A percentile compares a stretch with the other conserved stretches of the same genome.
These are phyloP conservation scores for Puccinia novopanici DNA, from an alignment of 1,284 basidiomycete genomes.

Conservation along the genomic window DNA sequence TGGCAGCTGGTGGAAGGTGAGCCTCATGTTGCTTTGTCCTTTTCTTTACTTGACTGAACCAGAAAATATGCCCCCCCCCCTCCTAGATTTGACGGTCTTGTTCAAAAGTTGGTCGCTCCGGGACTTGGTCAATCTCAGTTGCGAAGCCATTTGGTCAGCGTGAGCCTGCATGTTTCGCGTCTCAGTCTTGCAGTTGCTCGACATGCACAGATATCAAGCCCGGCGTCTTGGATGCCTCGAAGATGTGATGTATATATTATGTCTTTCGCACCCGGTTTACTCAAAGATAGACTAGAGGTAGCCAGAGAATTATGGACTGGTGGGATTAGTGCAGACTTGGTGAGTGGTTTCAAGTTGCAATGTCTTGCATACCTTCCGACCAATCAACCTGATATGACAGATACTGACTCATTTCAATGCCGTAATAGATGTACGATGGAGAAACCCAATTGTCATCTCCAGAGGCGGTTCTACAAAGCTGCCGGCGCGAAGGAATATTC, in stretches of 20 bases:
- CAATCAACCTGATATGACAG: background rate
- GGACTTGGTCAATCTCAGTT: constrained; percentile 22
- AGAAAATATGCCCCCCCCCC: constrained; percentile 53
- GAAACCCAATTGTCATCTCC: constrained; percentile 39
- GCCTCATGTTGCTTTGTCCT: constrained; percentile 52
- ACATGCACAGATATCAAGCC: constrained; percentile 59
- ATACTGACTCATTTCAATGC: background rate
- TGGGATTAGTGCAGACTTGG: constrained; percentile 79
- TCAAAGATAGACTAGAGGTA: constrained; percentile 76
- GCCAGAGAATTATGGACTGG: constrained; percentile 76
- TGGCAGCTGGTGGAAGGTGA: constrained; percentile 62
- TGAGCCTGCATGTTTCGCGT: constrained; percentile 55
- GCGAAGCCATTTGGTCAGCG: constrained; percentile 45
- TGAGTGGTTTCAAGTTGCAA: constrained; percentile 64
- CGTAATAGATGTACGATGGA: constrained; percentile 40
- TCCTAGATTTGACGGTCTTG: constrained; percentile 62
- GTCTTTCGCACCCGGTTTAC: constrained; percentile 72
- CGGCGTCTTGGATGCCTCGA: constrained; percentile 60
- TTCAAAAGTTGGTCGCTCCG: constrained; percentile 60
- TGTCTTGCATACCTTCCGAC: background rate
- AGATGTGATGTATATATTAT: constrained; percentile 69
- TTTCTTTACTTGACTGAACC: background rate
- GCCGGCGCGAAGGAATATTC: constrained; percentile 42
- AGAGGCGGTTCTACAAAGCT: constrained; percentile 40
- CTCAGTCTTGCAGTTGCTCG: constrained; percentile 60